Base-by-base conservation (phyloP, 768 basidiomycete species). In the Hortiboletus flavorubellus region DNA sequence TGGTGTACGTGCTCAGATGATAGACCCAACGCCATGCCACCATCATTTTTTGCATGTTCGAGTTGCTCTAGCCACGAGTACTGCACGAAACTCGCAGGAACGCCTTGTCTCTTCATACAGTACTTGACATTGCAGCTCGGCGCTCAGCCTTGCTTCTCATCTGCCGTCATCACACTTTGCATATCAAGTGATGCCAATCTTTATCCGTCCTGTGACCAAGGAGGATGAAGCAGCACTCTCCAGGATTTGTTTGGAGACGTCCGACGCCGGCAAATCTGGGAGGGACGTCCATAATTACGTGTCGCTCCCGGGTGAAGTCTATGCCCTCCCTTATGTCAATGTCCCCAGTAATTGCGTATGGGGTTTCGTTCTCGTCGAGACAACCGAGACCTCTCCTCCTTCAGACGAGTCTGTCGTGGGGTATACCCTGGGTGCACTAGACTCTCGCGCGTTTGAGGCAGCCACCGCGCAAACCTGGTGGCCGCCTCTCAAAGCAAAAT, bases 271-370 rank as follows among this genome's bases (percentile, higher is more conserved):
- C 46, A 74, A 72, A 59, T 84, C 86, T 53, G 87, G 87, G 37
- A 82, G 83, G 67, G 61, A 61, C 37, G 73, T 83, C 30, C 86
- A 90, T 71, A 80, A 81, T 39, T 78, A 76, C 60, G 74, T 74
- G 12, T 85, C 87, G 59, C 81, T 91, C 34, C 84, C 82, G 11
- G 88, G 89, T 6, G 76, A 90, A 41, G 75, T 86, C 41, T 91
- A 85, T 63, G 85, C 89, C 4, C 79, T 89, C 44, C 90, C 90
- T 2, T 92, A 92, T 69, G 77, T 88, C 54, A 81, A 82, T 50
- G 70, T 87, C 15, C 79, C 82, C 21, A 21, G 21, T n/a, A 78
- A 73, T 7, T 60, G 64, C 50, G 83, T 85, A 23, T 90, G 82
- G 80, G 88, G 80, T 11, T 92, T 88, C 67, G 88, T 91, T 40